These are phyloP conservation scores for Myochromella boudieri DNA, from an alignment of 768 basidiomycete genomes.

Conservation along the genomic window DNA sequence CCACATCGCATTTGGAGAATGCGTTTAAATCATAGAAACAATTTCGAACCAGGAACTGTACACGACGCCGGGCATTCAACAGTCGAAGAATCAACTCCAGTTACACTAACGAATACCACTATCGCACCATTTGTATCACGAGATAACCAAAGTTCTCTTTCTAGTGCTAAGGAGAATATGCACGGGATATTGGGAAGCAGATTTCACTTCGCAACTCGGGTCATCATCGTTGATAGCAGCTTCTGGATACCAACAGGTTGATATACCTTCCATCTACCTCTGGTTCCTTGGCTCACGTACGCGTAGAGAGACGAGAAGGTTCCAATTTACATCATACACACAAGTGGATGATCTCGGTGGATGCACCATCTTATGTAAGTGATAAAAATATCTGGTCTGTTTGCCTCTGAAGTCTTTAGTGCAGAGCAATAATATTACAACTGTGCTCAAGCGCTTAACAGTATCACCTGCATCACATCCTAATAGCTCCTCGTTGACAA, in stretches of 20 bases:
- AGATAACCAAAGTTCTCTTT: too few species aligned
- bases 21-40: conserved; percentile 13
- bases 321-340: conserved; percentile 34
- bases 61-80: too few species aligned
- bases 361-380: conserved; percentile 52
- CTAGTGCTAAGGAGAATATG: not conserved
- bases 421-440: conserved; percentile 45
- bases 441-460: conserved; percentile 36
- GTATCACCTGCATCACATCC: conserved; percentile 30
- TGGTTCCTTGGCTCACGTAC: not conserved
- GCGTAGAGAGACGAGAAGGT: conserved; percentile 28
- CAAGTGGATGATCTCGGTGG: conserved; percentile 57
- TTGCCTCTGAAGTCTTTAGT: conserved; percentile 5
- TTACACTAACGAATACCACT: too few species aligned
- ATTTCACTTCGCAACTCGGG: conserved; percentile 49
- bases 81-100: not conserved
- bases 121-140: too few species aligned
- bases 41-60: conserved; percentile 11
- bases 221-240: conserved; percentile 49
- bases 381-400: not conserved
- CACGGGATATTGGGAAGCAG: conserved; percentile 27
- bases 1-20: conserved; percentile 13
- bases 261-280: not conserved
- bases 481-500: conserved; percentile 15
- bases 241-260: conserved; percentile 45